Conservation (phyloP, 139 green algal genomes). For the Bryopsis sp. region DNA sequence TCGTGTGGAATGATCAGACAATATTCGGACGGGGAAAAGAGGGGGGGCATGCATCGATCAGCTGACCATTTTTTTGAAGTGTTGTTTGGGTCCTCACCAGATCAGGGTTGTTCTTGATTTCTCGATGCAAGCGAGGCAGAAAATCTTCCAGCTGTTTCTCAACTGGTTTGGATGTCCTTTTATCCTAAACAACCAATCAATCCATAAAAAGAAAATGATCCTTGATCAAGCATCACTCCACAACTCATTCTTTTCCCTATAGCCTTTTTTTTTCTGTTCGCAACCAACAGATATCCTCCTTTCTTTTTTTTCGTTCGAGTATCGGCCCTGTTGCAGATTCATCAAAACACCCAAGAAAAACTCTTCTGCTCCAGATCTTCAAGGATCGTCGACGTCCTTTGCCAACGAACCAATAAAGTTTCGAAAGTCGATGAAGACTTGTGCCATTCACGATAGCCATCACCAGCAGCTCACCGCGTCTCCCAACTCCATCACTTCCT, state of each 20-base stretch:
- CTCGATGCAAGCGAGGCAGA: not conserved
- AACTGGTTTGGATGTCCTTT: not conserved
- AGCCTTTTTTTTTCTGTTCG: not conserved
- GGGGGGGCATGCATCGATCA: too few species aligned
- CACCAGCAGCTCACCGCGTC: not conserved
- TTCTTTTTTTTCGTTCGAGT: not conserved
- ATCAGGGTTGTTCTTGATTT: not conserved
- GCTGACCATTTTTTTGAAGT: too few species aligned
- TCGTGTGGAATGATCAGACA: too few species aligned
- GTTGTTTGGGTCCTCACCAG: too few species aligned
- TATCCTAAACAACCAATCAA: not conserved
- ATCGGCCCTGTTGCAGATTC: not conserved
- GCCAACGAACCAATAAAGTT: too few species aligned
- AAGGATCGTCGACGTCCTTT: too few species aligned
- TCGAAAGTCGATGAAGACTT: too few species aligned
- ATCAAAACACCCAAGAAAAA: not conserved
- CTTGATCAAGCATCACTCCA: not conserved
- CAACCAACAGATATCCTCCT: not conserved
- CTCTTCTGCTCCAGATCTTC: not conserved
- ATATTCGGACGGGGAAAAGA: too few species aligned
- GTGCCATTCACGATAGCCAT: not conserved
- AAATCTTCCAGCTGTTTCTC: constrained; percentile 1
- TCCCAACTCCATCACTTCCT: not conserved
- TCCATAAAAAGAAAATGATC: not conserved
- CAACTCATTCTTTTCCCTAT: not conserved